Evolutionary conservation across 495 filamentous ascomycete species (phyloP).

Genomic region (Aspergillus haitiensis): DNA sequence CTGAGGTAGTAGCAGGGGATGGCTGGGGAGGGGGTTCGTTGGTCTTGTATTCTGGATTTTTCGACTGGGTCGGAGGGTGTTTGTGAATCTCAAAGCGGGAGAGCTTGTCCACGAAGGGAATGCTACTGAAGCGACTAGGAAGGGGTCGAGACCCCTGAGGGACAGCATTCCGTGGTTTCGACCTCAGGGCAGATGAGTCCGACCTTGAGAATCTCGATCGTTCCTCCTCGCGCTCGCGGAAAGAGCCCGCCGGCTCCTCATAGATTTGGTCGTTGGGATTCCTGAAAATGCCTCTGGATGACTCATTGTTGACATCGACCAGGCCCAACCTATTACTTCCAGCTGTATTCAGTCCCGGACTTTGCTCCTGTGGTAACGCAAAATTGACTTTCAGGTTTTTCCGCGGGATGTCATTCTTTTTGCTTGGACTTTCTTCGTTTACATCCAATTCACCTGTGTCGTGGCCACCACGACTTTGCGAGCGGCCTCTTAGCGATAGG

Average conservation of each 20-base stretch:
- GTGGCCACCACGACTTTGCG: slow-evolving; percentile 20
- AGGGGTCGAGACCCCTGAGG: slow-evolving; percentile 51
- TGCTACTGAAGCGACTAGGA: slow-evolving; percentile 40
- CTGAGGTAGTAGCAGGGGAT: slow-evolving; percentile 16
- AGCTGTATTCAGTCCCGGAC: slow-evolving; percentile 10
- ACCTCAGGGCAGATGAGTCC: slow-evolving; percentile 52
- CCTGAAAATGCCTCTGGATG: slow-evolving; percentile 46
- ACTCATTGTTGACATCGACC: slow-evolving; percentile 41
- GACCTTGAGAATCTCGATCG: slow-evolving; percentile 37
- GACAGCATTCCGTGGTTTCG: slow-evolving; percentile 58
- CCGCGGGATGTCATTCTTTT: slow-evolving; percentile 26
- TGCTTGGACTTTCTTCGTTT: slow-evolving; percentile 14
- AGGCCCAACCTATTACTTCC: slow-evolving; percentile 28
- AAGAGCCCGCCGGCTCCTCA: slow-evolving; percentile 67
- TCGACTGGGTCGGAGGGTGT: slow-evolving; percentile 73
- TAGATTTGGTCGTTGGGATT: slow-evolving; percentile 81
- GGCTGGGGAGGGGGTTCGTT: slow-evolving; percentile 52
- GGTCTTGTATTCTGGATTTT: slow-evolving; percentile 68
- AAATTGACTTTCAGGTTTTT: slow-evolving; percentile 49
- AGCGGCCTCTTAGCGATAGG: slow-evolving; percentile 53
- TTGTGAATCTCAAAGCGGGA: slow-evolving; percentile 72
- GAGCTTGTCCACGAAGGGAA: slow-evolving; percentile 54
- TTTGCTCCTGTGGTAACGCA: slow-evolving; percentile 35
- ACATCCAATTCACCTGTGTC: slow-evolving; percentile 1
- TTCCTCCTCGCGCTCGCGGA: slow-evolving; percentile 31